Percentiles rank a stretch among this genome's conserved stretches.
These are phyloP conservation scores for Annulohypoxylon stygium DNA, from an alignment of 495 filamentous ascomycete genomes.

Conservation along the genomic window DNA sequence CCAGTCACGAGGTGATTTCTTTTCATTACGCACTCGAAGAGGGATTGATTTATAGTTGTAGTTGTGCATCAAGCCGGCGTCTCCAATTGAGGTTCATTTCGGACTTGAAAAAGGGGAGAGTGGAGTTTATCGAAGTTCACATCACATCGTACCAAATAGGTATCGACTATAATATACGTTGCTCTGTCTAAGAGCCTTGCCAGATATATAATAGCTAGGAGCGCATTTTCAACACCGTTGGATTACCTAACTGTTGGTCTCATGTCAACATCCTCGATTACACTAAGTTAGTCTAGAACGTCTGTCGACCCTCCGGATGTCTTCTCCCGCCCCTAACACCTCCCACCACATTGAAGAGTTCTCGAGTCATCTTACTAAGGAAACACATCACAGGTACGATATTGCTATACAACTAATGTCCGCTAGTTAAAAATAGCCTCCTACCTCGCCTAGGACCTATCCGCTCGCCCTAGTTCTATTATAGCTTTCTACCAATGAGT, in stretches of 20 bases:
- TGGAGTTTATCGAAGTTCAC: slow-evolving; percentile 17
- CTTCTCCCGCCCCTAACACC: background rate
- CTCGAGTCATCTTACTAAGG: slow-evolving; percentile 1
- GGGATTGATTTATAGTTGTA: slow-evolving; percentile 8
- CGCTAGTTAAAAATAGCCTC: background rate
- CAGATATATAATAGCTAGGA: slow-evolving; percentile 1
- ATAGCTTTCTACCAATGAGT: background rate
- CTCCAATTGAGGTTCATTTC: slow-evolving; percentile 29
- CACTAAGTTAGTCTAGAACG: background rate
- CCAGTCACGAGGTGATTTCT: background rate
- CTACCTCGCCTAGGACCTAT: background rate
- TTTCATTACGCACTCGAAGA: slow-evolving; percentile 10
- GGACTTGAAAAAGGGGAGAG: slow-evolving; percentile 27
- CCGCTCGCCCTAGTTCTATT: background rate
- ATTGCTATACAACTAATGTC: background rate
- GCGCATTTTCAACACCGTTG: background rate
- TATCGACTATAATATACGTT: slow-evolving; percentile 30
- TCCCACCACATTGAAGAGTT: background rate
- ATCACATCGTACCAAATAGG: slow-evolving; percentile 17
- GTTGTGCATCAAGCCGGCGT: slow-evolving; percentile 19
- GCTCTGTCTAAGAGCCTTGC: background rate
- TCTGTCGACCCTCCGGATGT: background rate
- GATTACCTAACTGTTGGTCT: background rate
- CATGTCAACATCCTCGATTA: slow-evolving; percentile 5
- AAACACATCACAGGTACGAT: slow-evolving; percentile 6